Evolutionary conservation across 2,329 filamentous ascomycete species (phyloP).

Genomic region (Cryphonectria naterciae): DNA sequence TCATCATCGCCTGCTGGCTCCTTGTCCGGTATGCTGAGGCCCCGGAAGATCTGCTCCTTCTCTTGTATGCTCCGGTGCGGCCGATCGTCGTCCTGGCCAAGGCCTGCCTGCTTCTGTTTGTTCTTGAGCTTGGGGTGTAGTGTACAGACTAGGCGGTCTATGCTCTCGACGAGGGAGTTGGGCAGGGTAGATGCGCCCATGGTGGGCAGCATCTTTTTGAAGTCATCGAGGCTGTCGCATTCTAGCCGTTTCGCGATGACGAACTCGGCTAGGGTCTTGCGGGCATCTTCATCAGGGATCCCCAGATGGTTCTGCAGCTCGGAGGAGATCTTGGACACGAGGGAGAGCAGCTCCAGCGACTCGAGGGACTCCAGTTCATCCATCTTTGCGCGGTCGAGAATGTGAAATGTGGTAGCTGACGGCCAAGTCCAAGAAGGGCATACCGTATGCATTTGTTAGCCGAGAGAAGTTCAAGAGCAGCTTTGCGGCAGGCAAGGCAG

Average conservation of each 20-base stretch:
- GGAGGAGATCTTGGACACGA: slow-evolving; percentile 92
- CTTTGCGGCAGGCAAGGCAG: slow-evolving; percentile 6
- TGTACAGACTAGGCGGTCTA: slow-evolving; percentile 84
- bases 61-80: slow-evolving; percentile 59
- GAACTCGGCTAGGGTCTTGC: slow-evolving; percentile 91
- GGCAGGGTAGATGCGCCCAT: slow-evolving; percentile 84
- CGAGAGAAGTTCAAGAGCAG: neutral
- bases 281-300: slow-evolving; percentile 66
- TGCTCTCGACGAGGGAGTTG: slow-evolving; percentile 82
- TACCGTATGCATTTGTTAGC: neutral
- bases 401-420: neutral
- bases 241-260: slow-evolving; percentile 88
- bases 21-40: slow-evolving; percentile 83
- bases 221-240: slow-evolving; percentile 70
- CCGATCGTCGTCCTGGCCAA: slow-evolving; percentile 47
- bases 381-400: slow-evolving; percentile 55
- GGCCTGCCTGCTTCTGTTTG: slow-evolving; percentile 45
- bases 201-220: slow-evolving; percentile 73
- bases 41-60: slow-evolving; percentile 88
- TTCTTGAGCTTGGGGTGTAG: slow-evolving; percentile 90
- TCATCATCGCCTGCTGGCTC: slow-evolving; percentile 45
- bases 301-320: slow-evolving; percentile 94
- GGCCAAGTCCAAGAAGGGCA: neutral
- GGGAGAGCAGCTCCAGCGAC: slow-evolving; percentile 87
- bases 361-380: slow-evolving; percentile 88